Conservation (phyloP, 257 asterid genomes). For the Osmanthus fragrans region DNA sequence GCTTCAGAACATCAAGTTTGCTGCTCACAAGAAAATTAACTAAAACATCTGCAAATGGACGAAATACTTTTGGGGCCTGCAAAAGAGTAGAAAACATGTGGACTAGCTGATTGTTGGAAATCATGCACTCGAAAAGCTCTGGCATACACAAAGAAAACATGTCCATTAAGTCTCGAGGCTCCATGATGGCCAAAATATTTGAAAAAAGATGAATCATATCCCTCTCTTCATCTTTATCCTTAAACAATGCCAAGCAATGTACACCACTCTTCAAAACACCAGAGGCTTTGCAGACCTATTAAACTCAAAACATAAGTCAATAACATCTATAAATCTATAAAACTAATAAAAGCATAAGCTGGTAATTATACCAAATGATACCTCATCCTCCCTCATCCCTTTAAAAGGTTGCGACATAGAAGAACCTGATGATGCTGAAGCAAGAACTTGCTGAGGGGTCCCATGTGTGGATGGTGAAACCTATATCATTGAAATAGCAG, state of each 20-base stretch:
- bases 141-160: constrained; percentile 99
- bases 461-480: constrained; percentile 70
- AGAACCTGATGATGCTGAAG: constrained; percentile 67
- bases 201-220: constrained; percentile 93
- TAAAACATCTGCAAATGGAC: constrained; percentile 96
- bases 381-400: constrained; percentile 99
- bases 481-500: constrained; percentile 39
- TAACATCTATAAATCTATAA: constrained; percentile 13
- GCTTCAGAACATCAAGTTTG: constrained; percentile 97
- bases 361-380: constrained; percentile 28
- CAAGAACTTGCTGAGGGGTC: constrained; percentile 74
- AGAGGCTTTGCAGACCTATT: constrained; percentile 96
- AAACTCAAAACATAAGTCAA: constrained; percentile 36
- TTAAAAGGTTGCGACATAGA: constrained; percentile 72
- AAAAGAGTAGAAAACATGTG: constrained; percentile 90
- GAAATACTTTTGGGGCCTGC: constrained; percentile 91
- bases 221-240: constrained; percentile 98
- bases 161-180: constrained; percentile 97
- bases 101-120: constrained; percentile 87
- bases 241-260: constrained; percentile 92
- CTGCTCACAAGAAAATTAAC: constrained; percentile 91
- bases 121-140: constrained; percentile 98
- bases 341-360: constrained; percentile 17
- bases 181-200: constrained; percentile 95
- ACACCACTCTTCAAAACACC: constrained; percentile 97